These are phyloP conservation scores for Xerocomus potaroensis DNA, from an alignment of 768 basidiomycete species.

Conservation along the genomic window DNA sequence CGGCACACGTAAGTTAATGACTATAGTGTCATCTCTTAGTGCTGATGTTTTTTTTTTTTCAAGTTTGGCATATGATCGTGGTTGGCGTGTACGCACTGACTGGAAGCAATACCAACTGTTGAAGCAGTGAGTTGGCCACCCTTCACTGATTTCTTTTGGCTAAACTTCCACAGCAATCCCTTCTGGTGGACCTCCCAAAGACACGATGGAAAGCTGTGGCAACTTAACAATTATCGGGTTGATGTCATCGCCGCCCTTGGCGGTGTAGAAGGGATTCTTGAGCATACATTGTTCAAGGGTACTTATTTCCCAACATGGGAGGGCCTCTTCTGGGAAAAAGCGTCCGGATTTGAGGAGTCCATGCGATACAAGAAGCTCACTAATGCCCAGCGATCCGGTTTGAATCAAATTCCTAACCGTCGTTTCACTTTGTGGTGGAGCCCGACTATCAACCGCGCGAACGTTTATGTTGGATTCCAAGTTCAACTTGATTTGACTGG, in stretches of 20 bases:
- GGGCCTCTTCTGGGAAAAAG: conserved; percentile 98
- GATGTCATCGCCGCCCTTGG: conserved; percentile 98
- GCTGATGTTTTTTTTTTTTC: neutral
- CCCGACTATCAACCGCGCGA: conserved; percentile 98
- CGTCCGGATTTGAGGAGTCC: conserved; percentile 93
- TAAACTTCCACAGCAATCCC: conserved; percentile 63
- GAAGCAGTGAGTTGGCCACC: conserved; percentile 61
- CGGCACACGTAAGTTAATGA: conserved; percentile 67
- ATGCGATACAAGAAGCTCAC: conserved; percentile 97
- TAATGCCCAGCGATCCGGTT: conserved; percentile 97
- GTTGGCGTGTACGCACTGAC: conserved; percentile 96
- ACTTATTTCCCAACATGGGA: conserved; percentile 99
- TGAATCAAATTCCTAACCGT: conserved; percentile 98
- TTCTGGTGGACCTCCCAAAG: conserved; percentile 99
- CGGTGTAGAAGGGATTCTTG: conserved; percentile 94
- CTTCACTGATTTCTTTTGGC: neutral
- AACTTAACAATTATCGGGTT: conserved; percentile 96
- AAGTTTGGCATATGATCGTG: conserved; percentile 94
- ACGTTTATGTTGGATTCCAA: conserved; percentile 99
- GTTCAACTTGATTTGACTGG: conserved; percentile 97
- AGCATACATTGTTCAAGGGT: conserved; percentile 96
- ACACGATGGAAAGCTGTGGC: conserved; percentile 95
- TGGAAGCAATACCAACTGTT: conserved; percentile 97
- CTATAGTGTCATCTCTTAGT: neutral
- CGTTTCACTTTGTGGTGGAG: conserved; percentile 99